Evolutionary conservation across 495 filamentous ascomycete genomes (phyloP).

Genomic region (Hypoxylon crocopeplum): DNA sequence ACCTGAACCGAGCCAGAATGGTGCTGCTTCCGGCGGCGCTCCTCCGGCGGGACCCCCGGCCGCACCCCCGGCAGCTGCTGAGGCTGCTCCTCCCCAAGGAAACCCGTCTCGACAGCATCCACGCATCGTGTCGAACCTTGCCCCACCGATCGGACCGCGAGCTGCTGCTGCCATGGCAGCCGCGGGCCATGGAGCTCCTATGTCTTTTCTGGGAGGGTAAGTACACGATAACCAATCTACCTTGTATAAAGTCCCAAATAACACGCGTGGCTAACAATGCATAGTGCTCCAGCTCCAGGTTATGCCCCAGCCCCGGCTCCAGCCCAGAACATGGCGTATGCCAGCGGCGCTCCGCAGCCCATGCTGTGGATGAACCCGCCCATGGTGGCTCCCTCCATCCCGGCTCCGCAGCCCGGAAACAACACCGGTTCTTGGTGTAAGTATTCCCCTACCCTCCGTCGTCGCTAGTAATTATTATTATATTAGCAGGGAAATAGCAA

Average conservation of each 20-base stretch:
- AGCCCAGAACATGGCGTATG: not conserved
- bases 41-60: too few relatives aligned
- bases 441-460: not conserved
- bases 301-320: slow-evolving; percentile 2
- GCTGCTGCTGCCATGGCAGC: slow-evolving; percentile 5
- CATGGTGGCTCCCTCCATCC: slow-evolving; percentile 17
- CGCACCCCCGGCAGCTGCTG: too few relatives aligned
- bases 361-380: slow-evolving; percentile 30
- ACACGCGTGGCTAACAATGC: not conserved
- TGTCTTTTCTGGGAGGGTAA: slow-evolving; percentile 14
- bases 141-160: slow-evolving; percentile 17
- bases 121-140: too few relatives aligned
- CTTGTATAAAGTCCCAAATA: not conserved
- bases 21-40: too few relatives aligned
- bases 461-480: not conserved
- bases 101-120: too few relatives aligned
- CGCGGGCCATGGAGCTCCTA: not conserved
- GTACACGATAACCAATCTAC: not conserved
- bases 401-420: slow-evolving; percentile 8
- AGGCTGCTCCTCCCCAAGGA: too few relatives aligned
- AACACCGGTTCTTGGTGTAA: slow-evolving; percentile 30
- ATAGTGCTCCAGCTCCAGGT: not conserved
- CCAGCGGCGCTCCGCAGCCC: slow-evolving; percentile 1
- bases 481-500: not conserved
- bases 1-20: too few relatives aligned